Percentiles rank a stretch among this genome's conserved stretches.
Evolutionary conservation across 108 stramenopile genomes (phyloP).

Genomic region (Pseudonitzschia multiseries): DNA sequence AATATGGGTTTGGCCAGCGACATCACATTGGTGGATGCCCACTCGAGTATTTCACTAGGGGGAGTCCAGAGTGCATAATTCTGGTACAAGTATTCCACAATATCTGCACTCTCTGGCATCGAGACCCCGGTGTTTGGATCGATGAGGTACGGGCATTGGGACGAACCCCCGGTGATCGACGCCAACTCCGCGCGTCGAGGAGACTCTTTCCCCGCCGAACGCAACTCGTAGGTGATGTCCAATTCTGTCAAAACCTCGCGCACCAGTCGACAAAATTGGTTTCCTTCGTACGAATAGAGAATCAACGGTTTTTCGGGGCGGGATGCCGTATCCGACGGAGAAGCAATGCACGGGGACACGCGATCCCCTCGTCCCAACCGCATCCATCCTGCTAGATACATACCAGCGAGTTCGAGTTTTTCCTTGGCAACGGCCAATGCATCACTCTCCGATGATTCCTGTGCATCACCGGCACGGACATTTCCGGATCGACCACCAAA

Average conservation of each 20-base stretch:
- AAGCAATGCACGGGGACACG: slow-evolving; percentile 28
- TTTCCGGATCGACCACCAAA: slow-evolving; percentile 20
- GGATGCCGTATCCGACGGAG: not conserved
- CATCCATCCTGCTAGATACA: slow-evolving; percentile 17
- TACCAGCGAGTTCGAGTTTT: slow-evolving; percentile 10
- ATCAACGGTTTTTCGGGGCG: slow-evolving; percentile 41
- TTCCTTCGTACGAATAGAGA: slow-evolving; percentile 73
- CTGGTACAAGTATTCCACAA: slow-evolving; percentile 77
- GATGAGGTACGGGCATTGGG: slow-evolving; percentile 83
- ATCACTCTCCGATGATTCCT: slow-evolving; percentile 8
- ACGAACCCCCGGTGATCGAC: slow-evolving; percentile 57
- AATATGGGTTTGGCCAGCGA: slow-evolving; percentile 52
- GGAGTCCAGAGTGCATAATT: slow-evolving; percentile 76
- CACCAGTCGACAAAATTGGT: slow-evolving; percentile 86
- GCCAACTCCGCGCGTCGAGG: slow-evolving; percentile 75
- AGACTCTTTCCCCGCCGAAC: slow-evolving; percentile 73
- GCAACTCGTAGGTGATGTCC: slow-evolving; percentile 77
- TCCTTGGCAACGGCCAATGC: slow-evolving; percentile 14
- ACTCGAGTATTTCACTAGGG: slow-evolving; percentile 56
- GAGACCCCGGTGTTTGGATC: slow-evolving; percentile 83
- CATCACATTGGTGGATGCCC: slow-evolving; percentile 47
- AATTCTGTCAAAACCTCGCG: slow-evolving; percentile 88
- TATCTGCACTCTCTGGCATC: slow-evolving; percentile 82
- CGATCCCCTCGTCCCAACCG: slow-evolving; percentile 29
- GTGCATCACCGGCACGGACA: not conserved